phyloP scores from a whole-genome alignment of 768 basidiomycete genomes.

The Sporobolomyces roseus region DNA sequence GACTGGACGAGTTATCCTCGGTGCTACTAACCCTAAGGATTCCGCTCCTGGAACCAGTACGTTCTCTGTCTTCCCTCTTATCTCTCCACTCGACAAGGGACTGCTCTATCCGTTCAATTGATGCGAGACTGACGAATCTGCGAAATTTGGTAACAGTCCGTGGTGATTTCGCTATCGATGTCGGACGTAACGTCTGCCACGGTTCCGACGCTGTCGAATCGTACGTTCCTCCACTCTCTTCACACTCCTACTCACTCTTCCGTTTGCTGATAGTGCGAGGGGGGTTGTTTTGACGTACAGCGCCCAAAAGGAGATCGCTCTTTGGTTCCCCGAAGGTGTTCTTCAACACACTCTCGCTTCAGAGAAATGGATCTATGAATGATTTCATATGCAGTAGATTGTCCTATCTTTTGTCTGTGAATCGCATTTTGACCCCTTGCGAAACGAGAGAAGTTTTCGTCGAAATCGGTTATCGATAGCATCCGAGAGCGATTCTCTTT shows the following conservation, averaged over 20 bases:
- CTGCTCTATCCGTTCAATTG: too few relatives aligned
- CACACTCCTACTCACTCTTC: too few relatives aligned
- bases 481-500: too few relatives aligned
- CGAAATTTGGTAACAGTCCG: slow-evolving; percentile 40
- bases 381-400: not conserved
- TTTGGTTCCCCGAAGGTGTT: slow-evolving; percentile 90
- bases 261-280: not conserved
- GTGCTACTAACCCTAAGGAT: slow-evolving; percentile 85
- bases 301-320: slow-evolving; percentile 78
- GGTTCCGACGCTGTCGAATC: slow-evolving; percentile 52
- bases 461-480: too few relatives aligned
- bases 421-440: too few relatives aligned
- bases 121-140: too few relatives aligned
- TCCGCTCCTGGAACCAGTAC: slow-evolving; percentile 67
- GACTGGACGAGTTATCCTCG: slow-evolving; percentile 45
- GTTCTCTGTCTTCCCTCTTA: not conserved
- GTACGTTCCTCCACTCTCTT: not conserved
- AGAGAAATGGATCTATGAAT: slow-evolving; percentile 77
- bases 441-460: too few relatives aligned
- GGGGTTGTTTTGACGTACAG: slow-evolving; percentile 33
- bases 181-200: slow-evolving; percentile 71
- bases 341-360: slow-evolving; percentile 64
- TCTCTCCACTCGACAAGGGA: too few relatives aligned
- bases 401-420: not conserved
- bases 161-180: slow-evolving; percentile 60